phyloP scores from a whole-genome alignment of 345 rosid species.

The Murraya paniculata region DNA sequence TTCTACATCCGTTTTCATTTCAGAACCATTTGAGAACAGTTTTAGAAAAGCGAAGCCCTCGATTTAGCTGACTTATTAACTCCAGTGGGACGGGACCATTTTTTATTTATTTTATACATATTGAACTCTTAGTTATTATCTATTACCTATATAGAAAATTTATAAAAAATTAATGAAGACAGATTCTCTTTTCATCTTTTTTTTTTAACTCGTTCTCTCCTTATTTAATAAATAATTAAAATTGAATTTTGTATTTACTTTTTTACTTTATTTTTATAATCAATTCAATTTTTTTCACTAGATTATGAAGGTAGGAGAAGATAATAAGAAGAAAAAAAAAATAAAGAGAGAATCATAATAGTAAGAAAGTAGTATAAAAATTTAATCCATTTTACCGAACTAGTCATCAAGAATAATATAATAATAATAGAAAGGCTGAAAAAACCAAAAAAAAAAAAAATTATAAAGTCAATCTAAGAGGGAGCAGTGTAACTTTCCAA shows the following conservation, averaged over 20 bases:
- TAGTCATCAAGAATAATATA: background rate
- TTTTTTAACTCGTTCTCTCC: too few species aligned
- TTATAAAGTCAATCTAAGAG: conserved; percentile 48
- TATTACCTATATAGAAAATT: background rate
- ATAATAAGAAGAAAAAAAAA: too few species aligned
- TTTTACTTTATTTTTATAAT: too few species aligned
- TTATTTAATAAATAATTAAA: too few species aligned
- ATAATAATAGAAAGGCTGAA: background rate
- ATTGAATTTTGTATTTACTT: too few species aligned
- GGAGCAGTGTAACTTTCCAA: conserved; percentile 31
- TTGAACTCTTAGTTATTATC: background rate
- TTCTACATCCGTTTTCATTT: background rate
- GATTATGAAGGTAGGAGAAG: too few species aligned
- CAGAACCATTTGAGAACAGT: background rate
- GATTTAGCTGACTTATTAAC: background rate
- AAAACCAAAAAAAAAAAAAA: background rate
- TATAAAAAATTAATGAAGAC: too few species aligned
- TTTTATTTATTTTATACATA: background rate
- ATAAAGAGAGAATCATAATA: too few species aligned
- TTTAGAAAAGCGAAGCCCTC: background rate
- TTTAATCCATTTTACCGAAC: background rate
- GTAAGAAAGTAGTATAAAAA: background rate
- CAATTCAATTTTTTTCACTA: too few species aligned
- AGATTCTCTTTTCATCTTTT: too few species aligned
- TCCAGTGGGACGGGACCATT: background rate